Base-by-base conservation (phyloP, 2,329 filamentous ascomycete species). In the Diaporthe sp. region DNA sequence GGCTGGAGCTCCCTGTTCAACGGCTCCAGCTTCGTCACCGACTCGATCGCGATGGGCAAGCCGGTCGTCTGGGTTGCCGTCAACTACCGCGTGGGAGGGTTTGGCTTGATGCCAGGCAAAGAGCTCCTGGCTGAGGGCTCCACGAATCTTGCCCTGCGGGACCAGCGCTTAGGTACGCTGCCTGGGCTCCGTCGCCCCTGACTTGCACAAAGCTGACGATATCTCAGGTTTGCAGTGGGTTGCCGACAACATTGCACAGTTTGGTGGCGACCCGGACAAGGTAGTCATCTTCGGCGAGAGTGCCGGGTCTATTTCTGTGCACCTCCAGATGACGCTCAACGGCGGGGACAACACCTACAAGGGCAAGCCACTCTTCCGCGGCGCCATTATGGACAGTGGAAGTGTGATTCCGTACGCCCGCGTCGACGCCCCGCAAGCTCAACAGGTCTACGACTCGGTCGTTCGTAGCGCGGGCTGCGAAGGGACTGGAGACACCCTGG, bases 211-310 rank as follows among this genome's bases (percentile, higher is more conserved):
- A 42, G 37, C 68, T 71, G 13, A 71, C 6, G n/a, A 42, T 17
- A 19, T 10, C 22, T 6, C 31, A 72, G 55, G 55, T 0, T 82
- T 93, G n/a, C 79, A 92, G 77, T 93, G 92, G 92, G 86, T 92
- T 0, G 88, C 89, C 7, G 90, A 92, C 76, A 92, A 93, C 78
- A 92, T 94, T 69, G 81, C 77, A 5, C 79, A 80, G 2, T 87
- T 87, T 71, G 85, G 85, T 5, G 86, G 85, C 15, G 92, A 94
- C 79, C 90, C 92, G 0, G 83, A 85, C 8, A 91, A 90, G 78
- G 91, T 93, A 4, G 93, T 91, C 0, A 90, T 93, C 70, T 93
- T 89, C 89, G 92, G 92, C 7, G 89, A 93, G 80, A 88, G 86
- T 0, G 89, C 89, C 0, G 89, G 89, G 1, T 82, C 88, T 1